These are phyloP conservation scores for maize (Zea mays) DNA, from an alignment of 176 grass and related monocot species.

Conservation along the genomic window Zm-B73-REFERENCE-NAM-5.0 NC_050102.1:95122001-95122500, in stretches of 20 bases:
- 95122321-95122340: conserved; percentile 37
- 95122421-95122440: neutral
- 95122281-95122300: neutral
- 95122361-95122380: conserved; percentile 22
- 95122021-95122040: conserved; percentile 29
- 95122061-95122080: conserved; percentile 29
- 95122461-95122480: conserved; percentile 43
- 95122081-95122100: conserved; percentile 31
- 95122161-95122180: conserved; percentile 35
- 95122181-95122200: neutral
- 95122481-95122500: conserved; percentile 42
- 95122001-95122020: conserved; percentile 38
- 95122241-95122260: conserved; percentile 14
- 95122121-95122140: neutral
- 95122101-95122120: conserved; percentile 12
- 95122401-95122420: conserved; percentile 38
- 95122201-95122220: conserved; percentile 8
- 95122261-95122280: conserved; percentile 36
- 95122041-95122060: conserved; percentile 37
- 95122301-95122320: conserved; percentile 41
- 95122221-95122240: conserved; percentile 33
- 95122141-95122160: neutral
- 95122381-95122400: conserved; percentile 43
- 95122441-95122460: neutral
- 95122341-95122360: conserved; percentile 24